A percentile compares a stretch with the other conserved stretches of the same genome.
Evolutionary conservation across 306 rosid species (phyloP).

Genomic region (Carpinus fangiana): DNA sequence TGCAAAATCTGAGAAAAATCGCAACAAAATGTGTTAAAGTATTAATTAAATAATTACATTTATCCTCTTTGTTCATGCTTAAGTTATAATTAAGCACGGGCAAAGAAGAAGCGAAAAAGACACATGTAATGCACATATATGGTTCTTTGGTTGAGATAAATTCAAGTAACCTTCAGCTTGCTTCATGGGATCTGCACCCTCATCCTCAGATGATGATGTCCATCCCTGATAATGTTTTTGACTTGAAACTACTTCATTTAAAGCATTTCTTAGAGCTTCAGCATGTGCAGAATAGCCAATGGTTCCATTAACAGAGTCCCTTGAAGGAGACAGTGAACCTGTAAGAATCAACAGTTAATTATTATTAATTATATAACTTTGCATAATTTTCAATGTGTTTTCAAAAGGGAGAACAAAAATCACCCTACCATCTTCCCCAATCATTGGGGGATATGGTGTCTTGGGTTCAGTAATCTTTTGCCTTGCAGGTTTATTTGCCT

Average conservation of each 20-base stretch:
- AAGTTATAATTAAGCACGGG: too few species aligned
- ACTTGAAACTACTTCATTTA: conserved; percentile 6
- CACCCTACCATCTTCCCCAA: conserved; percentile 44
- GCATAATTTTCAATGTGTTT: not conserved
- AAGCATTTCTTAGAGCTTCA: conserved; percentile 6
- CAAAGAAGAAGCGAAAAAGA: too few species aligned
- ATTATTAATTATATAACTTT: not conserved
- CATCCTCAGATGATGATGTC: conserved; percentile 17
- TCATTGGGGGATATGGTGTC: conserved; percentile 54
- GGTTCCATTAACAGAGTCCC: not conserved
- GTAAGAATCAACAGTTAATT: not conserved
- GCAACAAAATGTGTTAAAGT: conserved; percentile 1
- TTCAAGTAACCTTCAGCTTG: conserved; percentile 3
- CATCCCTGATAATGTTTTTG: not conserved
- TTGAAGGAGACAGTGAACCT: not conserved
- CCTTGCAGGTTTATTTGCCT: conserved; percentile 50
- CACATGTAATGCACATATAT: not conserved
- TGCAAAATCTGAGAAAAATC: not conserved
- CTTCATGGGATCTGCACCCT: conserved; percentile 2
- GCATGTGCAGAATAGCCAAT: not conserved
- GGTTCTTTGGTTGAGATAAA: not conserved
- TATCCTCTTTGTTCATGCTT: too few species aligned
- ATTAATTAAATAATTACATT: too few species aligned
- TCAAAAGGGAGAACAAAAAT: not conserved
- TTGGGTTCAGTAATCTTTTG: conserved; percentile 60